phyloP scores from a whole-genome alignment of 306 rosid genomes.

The Argentina anserina region DNA sequence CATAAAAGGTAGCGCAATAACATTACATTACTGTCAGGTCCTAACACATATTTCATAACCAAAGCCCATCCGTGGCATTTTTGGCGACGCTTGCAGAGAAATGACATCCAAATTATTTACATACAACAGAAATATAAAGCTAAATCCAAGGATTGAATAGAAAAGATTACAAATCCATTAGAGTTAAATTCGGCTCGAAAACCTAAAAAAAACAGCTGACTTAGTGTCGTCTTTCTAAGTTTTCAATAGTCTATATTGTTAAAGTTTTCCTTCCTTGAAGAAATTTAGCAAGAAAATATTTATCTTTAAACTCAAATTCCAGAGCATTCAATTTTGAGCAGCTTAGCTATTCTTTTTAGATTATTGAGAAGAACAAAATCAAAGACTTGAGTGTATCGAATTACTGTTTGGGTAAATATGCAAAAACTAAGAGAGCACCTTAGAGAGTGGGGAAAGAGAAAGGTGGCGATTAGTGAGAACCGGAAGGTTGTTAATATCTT shows the following conservation, averaged over 20 bases:
- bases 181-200: background rate
- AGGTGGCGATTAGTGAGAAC: slow-evolving; percentile 48
- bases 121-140: background rate
- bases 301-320: background rate
- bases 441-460: slow-evolving; percentile 78
- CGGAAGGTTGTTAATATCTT: slow-evolving; percentile 46
- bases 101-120: background rate
- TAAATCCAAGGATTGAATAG: background rate
- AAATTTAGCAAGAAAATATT: background rate
- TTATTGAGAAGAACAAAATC: background rate
- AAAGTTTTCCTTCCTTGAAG: background rate
- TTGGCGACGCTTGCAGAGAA: background rate
- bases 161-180: background rate
- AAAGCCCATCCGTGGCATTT: background rate
- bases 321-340: background rate
- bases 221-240: background rate
- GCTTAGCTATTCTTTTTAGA: too few species aligned
- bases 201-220: background rate
- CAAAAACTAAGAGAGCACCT: slow-evolving; percentile 28
- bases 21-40: background rate
- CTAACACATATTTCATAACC: background rate
- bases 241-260: background rate
- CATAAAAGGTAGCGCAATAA: background rate
- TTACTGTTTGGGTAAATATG: too few species aligned
- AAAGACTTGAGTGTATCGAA: too few species aligned